Conservation (phyloP, 768 basidiomycete species). For the Amanita subjunquillea region DNA sequence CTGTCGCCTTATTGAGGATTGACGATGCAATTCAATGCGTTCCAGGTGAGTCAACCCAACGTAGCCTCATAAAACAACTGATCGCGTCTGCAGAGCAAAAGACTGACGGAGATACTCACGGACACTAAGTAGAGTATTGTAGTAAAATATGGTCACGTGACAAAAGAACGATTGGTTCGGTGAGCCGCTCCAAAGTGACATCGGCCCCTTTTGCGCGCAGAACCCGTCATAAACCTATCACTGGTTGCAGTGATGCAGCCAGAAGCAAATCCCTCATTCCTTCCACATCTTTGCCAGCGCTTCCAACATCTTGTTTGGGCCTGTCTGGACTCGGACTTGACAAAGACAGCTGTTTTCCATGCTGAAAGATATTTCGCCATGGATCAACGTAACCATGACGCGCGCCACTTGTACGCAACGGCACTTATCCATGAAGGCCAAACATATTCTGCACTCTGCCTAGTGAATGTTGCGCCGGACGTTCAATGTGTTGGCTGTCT, state of each 20-base stretch:
- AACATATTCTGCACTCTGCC: constrained; percentile 62
- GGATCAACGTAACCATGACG: constrained; percentile 64
- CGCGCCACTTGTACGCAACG: constrained; percentile 78
- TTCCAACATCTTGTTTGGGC: constrained; percentile 72
- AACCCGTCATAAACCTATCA: neutral
- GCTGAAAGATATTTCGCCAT: constrained; percentile 76
- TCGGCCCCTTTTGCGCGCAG: neutral
- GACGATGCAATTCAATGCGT: constrained; percentile 93
- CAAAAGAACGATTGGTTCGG: neutral
- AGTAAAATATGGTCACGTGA: constrained; percentile 2
- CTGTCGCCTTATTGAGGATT: constrained; percentile 88
- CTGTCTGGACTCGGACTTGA: constrained; percentile 73
- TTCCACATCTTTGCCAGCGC: constrained; percentile 53
- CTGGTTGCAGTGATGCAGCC: constrained; percentile 36
- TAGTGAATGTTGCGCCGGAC: constrained; percentile 55
- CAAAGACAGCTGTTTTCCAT: constrained; percentile 78
- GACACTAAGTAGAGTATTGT: constrained; percentile 34
- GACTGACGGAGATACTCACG: constrained; percentile 63
- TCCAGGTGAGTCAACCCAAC: constrained; percentile 46
- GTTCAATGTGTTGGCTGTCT: constrained; percentile 64
- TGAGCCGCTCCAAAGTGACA: neutral
- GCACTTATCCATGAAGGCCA: constrained; percentile 62
- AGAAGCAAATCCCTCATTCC: constrained; percentile 38
- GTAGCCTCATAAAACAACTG: neutral
- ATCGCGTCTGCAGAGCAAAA: constrained; percentile 45